phyloP scores from a whole-genome alignment of 108 stramenopile genomes.

The Cafeteria roenbergensis region DNA sequence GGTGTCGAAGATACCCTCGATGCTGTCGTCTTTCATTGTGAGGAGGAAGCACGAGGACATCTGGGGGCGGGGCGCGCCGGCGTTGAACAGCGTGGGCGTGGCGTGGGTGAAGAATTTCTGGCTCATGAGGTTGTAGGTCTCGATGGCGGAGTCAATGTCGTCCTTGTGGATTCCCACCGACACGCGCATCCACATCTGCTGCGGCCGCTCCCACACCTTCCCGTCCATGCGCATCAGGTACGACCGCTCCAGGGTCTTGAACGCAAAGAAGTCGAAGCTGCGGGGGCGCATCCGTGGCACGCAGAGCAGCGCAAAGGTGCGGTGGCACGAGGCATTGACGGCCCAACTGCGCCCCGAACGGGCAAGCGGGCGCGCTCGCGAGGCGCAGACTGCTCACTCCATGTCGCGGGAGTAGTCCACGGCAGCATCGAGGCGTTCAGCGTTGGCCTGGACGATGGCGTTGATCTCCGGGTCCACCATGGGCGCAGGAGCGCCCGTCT shows the following conservation, averaged over 20 bases:
- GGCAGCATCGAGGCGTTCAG: slow-evolving; percentile 61
- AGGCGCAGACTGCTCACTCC: slow-evolving; percentile 46
- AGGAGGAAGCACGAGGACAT: slow-evolving; percentile 92
- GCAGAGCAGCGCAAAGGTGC: too few species aligned
- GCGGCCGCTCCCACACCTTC: slow-evolving; percentile 84
- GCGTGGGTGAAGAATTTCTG: slow-evolving; percentile 93
- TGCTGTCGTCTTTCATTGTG: slow-evolving; percentile 86
- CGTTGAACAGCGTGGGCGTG: slow-evolving; percentile 95
- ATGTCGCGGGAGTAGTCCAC: slow-evolving; percentile 79
- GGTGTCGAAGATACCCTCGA: slow-evolving; percentile 97
- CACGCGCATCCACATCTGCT: slow-evolving; percentile 96
- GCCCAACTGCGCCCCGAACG: too few species aligned
- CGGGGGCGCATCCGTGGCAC: too few species aligned
- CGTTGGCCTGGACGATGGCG: slow-evolving; percentile 67
- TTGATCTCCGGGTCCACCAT: slow-evolving; percentile 63
- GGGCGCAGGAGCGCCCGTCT: slow-evolving; percentile 71
- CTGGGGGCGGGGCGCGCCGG: slow-evolving; percentile 85
- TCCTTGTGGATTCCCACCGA: slow-evolving; percentile 88
- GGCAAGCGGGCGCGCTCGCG: too few species aligned
- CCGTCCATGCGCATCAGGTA: slow-evolving; percentile 82
- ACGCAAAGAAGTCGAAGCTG: slow-evolving; percentile 89
- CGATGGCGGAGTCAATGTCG: slow-evolving; percentile 69
- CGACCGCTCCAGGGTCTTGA: slow-evolving; percentile 96
- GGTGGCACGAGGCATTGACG: too few species aligned
- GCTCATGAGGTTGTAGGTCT: slow-evolving; percentile 87